Evolutionary conservation across 1,139 yeast species (phyloP).

Genomic region (Lodderomyces beijingensis): DNA sequence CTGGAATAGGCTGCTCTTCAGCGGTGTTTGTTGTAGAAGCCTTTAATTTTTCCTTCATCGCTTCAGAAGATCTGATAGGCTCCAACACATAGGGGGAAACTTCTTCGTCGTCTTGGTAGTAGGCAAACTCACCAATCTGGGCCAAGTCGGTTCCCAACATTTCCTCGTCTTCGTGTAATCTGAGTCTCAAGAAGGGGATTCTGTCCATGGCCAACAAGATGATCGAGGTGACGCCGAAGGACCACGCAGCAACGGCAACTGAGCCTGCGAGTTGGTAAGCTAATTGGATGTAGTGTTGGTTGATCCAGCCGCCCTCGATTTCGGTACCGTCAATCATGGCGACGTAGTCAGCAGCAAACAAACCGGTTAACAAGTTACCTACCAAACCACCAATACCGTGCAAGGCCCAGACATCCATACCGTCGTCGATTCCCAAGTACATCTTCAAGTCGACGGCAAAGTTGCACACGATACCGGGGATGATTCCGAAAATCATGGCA

Average conservation of each 20-base stretch:
- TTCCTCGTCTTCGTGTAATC: conserved; percentile 89
- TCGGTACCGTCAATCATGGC: conserved; percentile 73
- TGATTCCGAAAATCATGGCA: conserved; percentile 75
- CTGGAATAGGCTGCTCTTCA: conserved; percentile 12
- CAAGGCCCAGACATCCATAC: conserved; percentile 89
- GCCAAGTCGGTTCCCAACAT: conserved; percentile 83
- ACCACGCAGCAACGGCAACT: conserved; percentile 71
- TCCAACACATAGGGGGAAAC: conserved; percentile 60
- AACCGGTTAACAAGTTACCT: conserved; percentile 82
- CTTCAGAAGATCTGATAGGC: conserved; percentile 62
- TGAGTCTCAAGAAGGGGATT: conserved; percentile 76
- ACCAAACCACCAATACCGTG: conserved; percentile 93
- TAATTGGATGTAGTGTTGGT: conserved; percentile 82
- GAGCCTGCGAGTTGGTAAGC: conserved; percentile 93
- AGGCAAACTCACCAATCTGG: conserved; percentile 83
- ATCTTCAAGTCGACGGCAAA: conserved; percentile 78
- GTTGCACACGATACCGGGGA: conserved; percentile 78
- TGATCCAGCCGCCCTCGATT: conserved; percentile 89
- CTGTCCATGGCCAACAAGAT: conserved; percentile 69
- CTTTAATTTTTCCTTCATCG: conserved; percentile 32
- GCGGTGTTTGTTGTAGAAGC: conserved; percentile 13
- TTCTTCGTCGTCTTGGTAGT: conserved; percentile 49
- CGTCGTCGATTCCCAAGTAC: conserved; percentile 78
- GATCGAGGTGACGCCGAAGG: conserved; percentile 71
- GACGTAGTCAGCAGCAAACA: conserved; percentile 91